Percentiles rank a stretch among this genome's conserved stretches.
Conservation (phyloP, 1,284 basidiomycete species). For the Rhodofomes roseus region DNA sequence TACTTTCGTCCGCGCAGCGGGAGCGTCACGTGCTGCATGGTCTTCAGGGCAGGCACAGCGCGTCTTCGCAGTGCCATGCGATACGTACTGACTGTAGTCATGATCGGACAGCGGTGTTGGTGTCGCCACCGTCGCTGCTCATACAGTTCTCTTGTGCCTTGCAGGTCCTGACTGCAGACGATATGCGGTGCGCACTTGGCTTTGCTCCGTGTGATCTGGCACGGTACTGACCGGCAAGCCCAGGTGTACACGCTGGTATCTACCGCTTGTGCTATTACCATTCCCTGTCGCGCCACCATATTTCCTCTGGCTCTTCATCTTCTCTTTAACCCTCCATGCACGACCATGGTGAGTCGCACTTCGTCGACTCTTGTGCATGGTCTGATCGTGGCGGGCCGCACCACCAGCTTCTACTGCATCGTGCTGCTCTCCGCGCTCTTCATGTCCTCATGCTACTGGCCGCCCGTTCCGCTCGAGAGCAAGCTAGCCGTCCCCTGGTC, state of each 20-base stretch:
- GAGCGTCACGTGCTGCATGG: neutral
- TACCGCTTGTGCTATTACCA: constrained; percentile 71
- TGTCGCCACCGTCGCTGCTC: neutral
- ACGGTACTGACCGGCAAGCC: neutral
- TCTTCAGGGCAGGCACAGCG: constrained; percentile 7
- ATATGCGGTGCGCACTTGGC: neutral
- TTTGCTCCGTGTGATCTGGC: neutral
- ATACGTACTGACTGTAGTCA: neutral
- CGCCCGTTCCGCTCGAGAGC: constrained; percentile 63
- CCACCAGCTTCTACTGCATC: constrained; percentile 74
- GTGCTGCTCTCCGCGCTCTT: constrained; percentile 73
- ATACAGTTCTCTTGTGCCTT: neutral
- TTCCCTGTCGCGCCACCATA: constrained; percentile 75
- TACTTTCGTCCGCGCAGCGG: neutral
- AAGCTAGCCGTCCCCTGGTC: constrained; percentile 61
- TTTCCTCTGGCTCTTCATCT: constrained; percentile 68
- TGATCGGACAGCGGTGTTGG: neutral
- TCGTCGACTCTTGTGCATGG: neutral
- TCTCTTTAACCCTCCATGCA: constrained; percentile 72
- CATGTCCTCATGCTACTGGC: constrained; percentile 83
- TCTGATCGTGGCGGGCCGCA: constrained; percentile 1
- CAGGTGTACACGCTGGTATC: constrained; percentile 82
- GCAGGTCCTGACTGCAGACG: neutral
- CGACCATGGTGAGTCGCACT: constrained; percentile 63
- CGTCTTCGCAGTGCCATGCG: neutral